These are phyloP conservation scores for Thalassiosira profunda DNA, from an alignment of 108 stramenopile species.

Conservation along the genomic window DNA sequence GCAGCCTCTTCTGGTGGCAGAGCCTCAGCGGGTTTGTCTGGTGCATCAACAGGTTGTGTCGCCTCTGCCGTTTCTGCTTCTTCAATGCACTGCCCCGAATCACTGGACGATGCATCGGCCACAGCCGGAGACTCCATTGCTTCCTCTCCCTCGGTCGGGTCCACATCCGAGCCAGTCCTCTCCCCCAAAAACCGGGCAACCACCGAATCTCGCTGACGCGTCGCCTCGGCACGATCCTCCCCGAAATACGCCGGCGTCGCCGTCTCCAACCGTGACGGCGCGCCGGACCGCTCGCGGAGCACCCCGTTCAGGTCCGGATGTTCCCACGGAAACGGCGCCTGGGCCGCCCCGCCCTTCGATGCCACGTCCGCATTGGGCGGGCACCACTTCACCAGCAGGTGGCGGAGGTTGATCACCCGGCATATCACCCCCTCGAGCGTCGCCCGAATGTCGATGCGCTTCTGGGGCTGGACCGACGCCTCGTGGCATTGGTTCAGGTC, in stretches of 20 bases:
- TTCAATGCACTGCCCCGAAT: neutral
- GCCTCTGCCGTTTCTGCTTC: neutral
- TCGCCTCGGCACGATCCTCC: slow-evolving; percentile 62
- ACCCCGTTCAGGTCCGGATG: slow-evolving; percentile 75
- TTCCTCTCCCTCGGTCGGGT: no score
- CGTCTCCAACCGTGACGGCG: slow-evolving; percentile 78
- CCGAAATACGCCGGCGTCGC: slow-evolving; percentile 71
- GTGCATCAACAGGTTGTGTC: no score
- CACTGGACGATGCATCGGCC: neutral
- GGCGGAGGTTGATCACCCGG: slow-evolving; percentile 79
- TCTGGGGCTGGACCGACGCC: slow-evolving; percentile 83
- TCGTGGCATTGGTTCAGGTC: slow-evolving; percentile 79
- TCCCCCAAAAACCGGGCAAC: slow-evolving; percentile 47
- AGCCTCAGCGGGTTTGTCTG: neutral
- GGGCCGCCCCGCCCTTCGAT: slow-evolving; percentile 12
- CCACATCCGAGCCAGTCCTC: slow-evolving; percentile 44
- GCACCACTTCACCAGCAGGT: slow-evolving; percentile 86
- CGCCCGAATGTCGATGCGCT: slow-evolving; percentile 78
- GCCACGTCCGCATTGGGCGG: slow-evolving; percentile 75
- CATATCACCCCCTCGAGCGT: slow-evolving; percentile 79
- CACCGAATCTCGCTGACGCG: slow-evolving; percentile 51
- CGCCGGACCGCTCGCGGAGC: slow-evolving; percentile 72
- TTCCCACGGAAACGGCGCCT: slow-evolving; percentile 81
- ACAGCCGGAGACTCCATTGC: neutral
- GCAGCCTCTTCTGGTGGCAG: slow-evolving; percentile 64